Conservation (phyloP, 352 stramenopile species). For the Nothophytophthora sp. region DNA sequence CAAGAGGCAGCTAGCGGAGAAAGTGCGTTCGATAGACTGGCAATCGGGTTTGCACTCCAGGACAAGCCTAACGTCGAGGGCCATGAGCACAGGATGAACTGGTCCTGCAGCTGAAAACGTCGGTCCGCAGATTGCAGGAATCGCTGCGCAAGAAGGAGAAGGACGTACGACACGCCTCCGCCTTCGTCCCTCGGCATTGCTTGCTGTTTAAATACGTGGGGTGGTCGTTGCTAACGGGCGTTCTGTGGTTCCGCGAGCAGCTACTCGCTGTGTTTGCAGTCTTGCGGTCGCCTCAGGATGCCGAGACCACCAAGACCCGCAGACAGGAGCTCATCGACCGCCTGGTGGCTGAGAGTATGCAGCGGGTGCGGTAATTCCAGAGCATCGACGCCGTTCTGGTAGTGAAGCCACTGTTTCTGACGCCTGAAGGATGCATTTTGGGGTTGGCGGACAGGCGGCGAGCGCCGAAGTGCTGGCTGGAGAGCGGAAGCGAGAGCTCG, state of each 20-base stretch:
- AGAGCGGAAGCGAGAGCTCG: conserved; percentile 55
- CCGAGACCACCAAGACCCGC: conserved; percentile 62
- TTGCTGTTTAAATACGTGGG: background rate
- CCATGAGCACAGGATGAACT: conserved; percentile 64
- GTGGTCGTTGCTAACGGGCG: background rate
- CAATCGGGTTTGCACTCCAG: background rate
- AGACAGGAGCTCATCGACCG: conserved; percentile 61
- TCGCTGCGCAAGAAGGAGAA: conserved; percentile 67
- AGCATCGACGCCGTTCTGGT: background rate
- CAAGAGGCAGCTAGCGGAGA: conserved; percentile 49
- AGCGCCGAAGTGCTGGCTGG: conserved; percentile 58
- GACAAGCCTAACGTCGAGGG: too few species aligned
- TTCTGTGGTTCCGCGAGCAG: conserved; percentile 17
- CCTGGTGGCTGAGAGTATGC: conserved; percentile 56
- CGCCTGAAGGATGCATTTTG: background rate
- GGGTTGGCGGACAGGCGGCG: conserved; percentile 36
- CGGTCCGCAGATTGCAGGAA: conserved; percentile 54
- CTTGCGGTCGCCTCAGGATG: conserved; percentile 56
- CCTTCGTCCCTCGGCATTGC: background rate
- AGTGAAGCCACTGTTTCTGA: conserved; percentile 2
- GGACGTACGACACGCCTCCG: conserved; percentile 48
- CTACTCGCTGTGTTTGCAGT: conserved; percentile 61
- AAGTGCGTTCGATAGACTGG: conserved; percentile 18
- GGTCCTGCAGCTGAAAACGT: conserved; percentile 63
- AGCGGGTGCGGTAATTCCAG: conserved; percentile 31